Percentiles rank a stretch among this genome's conserved stretches.
Conservation (phyloP, 352 stramenopile genomes). For the Globisporangium parvum region DNA sequence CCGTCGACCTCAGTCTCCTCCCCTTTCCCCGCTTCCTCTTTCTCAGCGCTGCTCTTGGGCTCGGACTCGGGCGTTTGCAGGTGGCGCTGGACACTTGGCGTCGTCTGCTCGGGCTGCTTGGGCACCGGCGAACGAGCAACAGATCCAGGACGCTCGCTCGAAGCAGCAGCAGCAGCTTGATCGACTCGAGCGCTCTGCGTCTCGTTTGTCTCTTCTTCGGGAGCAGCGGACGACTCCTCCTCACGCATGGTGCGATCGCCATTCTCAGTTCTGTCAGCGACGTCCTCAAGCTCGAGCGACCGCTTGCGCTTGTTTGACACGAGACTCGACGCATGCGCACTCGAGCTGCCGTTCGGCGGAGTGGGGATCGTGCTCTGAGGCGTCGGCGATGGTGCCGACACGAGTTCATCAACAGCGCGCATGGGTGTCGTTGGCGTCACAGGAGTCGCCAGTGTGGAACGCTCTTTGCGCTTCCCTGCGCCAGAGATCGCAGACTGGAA, state of each 20-base stretch:
- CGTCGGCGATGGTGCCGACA: too few relatives aligned
- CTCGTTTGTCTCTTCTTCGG: too few relatives aligned
- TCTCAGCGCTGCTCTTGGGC: not conserved
- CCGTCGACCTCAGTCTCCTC: not conserved
- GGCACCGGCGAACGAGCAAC: too few relatives aligned
- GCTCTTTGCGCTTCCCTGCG: constrained; percentile 8
- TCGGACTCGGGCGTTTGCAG: not conserved
- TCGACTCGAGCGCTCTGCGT: not conserved
- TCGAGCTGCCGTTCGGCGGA: not conserved
- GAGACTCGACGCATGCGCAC: not conserved
- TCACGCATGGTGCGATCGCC: too few relatives aligned
- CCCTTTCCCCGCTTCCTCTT: not conserved
- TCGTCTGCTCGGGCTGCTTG: not conserved
- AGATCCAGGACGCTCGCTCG: not conserved
- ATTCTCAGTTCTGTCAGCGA: not conserved
- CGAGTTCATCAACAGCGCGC: not conserved
- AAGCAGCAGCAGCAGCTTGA: not conserved
- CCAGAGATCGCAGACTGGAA: constrained; percentile 44
- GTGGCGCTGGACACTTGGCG: not conserved
- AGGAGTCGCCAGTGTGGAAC: constrained; percentile 3
- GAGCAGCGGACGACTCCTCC: too few relatives aligned
- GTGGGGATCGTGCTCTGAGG: not conserved
- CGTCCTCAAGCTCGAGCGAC: constrained; percentile 6
- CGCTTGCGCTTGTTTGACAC: constrained; percentile 12
- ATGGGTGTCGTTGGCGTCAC: not conserved